Percentiles rank a stretch among this genome's conserved stretches.
Conservation (phyloP, 129 eudicot genomes). For the sunflower (Helianthus annuus) region HanXRQr2.0-SUNRISE NC_035439.2:4708549-4709048, state of each 20-base stretch:
- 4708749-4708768: slow-evolving; percentile 50
- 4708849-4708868: slow-evolving; percentile 42
- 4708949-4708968: slow-evolving; percentile 32
- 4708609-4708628: slow-evolving; percentile 51
- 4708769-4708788: slow-evolving; percentile 45
- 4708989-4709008: too few species aligned
- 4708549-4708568: slow-evolving; percentile 27
- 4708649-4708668: slow-evolving; percentile 37
- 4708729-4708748: slow-evolving; percentile 30
- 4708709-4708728: slow-evolving; percentile 47
- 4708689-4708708: slow-evolving; percentile 47
- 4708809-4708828: slow-evolving; percentile 39
- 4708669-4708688: slow-evolving; percentile 49
- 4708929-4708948: slow-evolving; percentile 40
- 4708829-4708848: slow-evolving; percentile 41
- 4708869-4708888: slow-evolving; percentile 40
- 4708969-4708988: slow-evolving; percentile 9
- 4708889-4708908: slow-evolving; percentile 38
- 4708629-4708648: slow-evolving; percentile 34
- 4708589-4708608: slow-evolving; percentile 40
- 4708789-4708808: slow-evolving; percentile 36
- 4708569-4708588: slow-evolving; percentile 46
- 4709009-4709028: too few species aligned
- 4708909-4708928: slow-evolving; percentile 38
- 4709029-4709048: too few species aligned